Evolutionary conservation across 1,284 basidiomycete genomes (phyloP), one percentile per base, ranked within the genome.

Genomic region (Microbotryum silenes-acaulis): DNA sequence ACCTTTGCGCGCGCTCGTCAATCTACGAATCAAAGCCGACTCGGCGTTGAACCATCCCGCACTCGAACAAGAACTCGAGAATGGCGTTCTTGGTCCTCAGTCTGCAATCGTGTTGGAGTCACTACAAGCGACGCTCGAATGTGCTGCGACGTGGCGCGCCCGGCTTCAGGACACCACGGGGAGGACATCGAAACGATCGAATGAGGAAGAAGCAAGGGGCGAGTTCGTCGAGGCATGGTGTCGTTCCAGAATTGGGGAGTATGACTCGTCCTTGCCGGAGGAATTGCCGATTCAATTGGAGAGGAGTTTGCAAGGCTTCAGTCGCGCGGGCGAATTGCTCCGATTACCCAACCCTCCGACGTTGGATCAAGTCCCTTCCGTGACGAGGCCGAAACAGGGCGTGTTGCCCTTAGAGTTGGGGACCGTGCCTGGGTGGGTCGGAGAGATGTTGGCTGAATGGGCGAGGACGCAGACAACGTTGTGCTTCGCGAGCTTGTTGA

Each of bases 361-460:
- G 5, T 60, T 69, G 50, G 63, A 63, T 4, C 18, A 44, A 2
- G 56, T 62, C 1, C 68, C 68, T 3, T 58, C 54, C 23, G 66
- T 69, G 4, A 65, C 68, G 10, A 57, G 68, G 6, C 68, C 68
- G 21, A 50, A 51, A 4, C 54, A 64, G 16, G 29, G 49, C 9
- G 55, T 54, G 9, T 14, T 45, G 14, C 59, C 55, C 12, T 29
- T 63, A 8, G 59, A 64, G 6, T 23, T 67, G 20, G n/a, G 55
- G 0, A 55, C 59, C 14, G 60, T 61, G 0, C 59, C 56, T 8
- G 59, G 57, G 0, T 69, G 61, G 61, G 63, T 57, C 1, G 61
- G 54, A 4, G 65, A 69, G 49, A 61, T 67, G 56, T 56, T 69
- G 21, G 65, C 68, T 0, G 68, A 69, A 42, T 63, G 60, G 57